Evolutionary conservation across 345 rosid genomes (phyloP), one percentile per base, ranked within the genome.

Genomic region (Hibiscus trionum): DNA sequence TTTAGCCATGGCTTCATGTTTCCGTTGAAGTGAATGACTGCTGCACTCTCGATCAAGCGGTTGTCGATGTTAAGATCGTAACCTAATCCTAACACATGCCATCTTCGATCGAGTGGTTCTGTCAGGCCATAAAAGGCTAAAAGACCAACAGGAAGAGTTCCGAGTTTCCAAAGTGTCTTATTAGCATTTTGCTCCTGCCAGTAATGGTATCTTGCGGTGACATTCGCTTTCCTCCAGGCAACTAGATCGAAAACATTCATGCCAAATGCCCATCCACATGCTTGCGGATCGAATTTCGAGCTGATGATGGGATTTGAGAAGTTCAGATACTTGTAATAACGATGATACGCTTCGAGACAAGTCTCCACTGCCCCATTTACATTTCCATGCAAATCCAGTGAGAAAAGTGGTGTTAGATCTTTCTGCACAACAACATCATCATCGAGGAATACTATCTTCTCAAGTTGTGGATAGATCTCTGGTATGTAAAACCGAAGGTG

Each of bases 201-300:
- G 35, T 59, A 83, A 73, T 87, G 99, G 78, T 95, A 95, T 49
- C 84, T 76, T 46, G 86, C 85, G 19, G 99, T 92, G 81, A 92
- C 97, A 67, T 92, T 87, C 19, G 90, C 91, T 78, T 88, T 95
- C 81, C 90, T 90, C 99, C 99, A 95, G 0, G 90, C 90, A 52
- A 95, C 77, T 75, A 95, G 77, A 76, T 95, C 97, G 57, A 95
- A 92, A 60, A 89, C 83, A 70, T 95, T 95, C 99, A 92, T 89
- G 21, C 99, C 99, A 60, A 92, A 95, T 3, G 99, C 99, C 99
- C 99, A 95, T 39, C 96, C 98, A 73, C 99, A 95, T 67, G 98
- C 96, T 78, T 92, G 99, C 0, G 97, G 99, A 73, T 95, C 99
- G 37, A 95, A 87, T 87, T 92, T 95, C 4, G 96, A 89, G 91